Percentiles rank a stretch among this genome's conserved stretches.
These are phyloP conservation scores for Phyllosticta capitalensis DNA, from an alignment of 2,329 filamentous ascomycete species.

Conservation along the genomic window DNA sequence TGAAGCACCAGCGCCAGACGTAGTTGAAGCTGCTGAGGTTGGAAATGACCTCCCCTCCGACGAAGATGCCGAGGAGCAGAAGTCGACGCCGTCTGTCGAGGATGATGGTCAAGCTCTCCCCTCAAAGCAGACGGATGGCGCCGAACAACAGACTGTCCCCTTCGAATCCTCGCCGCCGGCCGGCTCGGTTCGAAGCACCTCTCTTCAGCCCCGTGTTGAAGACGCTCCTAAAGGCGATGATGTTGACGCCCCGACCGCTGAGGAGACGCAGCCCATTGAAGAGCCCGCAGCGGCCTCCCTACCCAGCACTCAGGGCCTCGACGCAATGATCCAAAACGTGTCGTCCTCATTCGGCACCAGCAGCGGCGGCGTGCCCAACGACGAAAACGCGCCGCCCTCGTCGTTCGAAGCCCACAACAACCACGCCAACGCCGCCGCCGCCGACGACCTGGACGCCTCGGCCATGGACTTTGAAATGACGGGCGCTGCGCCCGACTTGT, in stretches of 20 bases:
- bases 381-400: background rate
- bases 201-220: background rate
- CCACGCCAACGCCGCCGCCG: background rate
- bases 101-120: background rate
- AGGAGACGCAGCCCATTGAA: background rate
- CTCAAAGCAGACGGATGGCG: background rate
- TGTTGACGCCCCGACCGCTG: background rate
- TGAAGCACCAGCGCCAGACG: background rate
- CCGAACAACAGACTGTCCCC: background rate
- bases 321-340: background rate
- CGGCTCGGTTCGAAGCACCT: background rate
- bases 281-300: background rate
- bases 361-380: background rate
- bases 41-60: background rate
- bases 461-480: background rate
- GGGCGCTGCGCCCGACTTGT: background rate
- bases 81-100: background rate
- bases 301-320: background rate
- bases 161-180: background rate
- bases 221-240: background rate
- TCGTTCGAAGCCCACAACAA: background rate
- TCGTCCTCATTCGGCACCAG: background rate
- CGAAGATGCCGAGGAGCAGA: background rate
- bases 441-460: background rate
- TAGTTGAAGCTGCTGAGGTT: background rate